Percentiles rank a stretch among this genome's conserved stretches.
Evolutionary conservation across 1,284 basidiomycete species (phyloP).

Genomic region (Lentinula novae-zelandiae): DNA sequence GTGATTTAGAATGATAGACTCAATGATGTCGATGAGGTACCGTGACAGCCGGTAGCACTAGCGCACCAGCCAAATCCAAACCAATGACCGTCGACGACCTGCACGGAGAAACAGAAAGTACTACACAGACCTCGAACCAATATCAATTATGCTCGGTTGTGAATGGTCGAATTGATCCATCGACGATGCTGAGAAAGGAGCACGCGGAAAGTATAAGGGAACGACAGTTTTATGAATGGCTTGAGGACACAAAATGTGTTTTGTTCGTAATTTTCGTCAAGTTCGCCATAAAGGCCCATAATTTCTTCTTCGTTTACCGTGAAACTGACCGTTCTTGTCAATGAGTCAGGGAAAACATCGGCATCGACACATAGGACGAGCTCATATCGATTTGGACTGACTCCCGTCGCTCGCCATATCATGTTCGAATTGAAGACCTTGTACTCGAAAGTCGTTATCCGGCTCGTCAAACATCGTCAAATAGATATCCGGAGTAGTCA

Average conservation of each 20-base stretch:
- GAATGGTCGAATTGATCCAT: constrained; percentile 99
- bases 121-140: constrained; percentile 94
- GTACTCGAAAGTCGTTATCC: constrained; percentile 99
- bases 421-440: constrained; percentile 90
- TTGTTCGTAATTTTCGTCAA: constrained; percentile 97
- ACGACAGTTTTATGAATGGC: constrained; percentile 98
- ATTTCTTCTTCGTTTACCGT: constrained; percentile 97
- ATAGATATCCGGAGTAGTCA: constrained; percentile 93
- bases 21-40: constrained; percentile 90
- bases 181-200: constrained; percentile 95
- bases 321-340: constrained; percentile 89
- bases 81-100: constrained; percentile 81
- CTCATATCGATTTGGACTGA: constrained; percentile 96
- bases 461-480: constrained; percentile 96
- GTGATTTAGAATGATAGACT: constrained; percentile 78
- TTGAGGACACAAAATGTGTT: constrained; percentile 96
- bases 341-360: constrained; percentile 93
- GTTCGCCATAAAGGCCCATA: constrained; percentile 97
- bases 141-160: constrained; percentile 93
- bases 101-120: constrained; percentile 97
- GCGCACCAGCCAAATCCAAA: constrained; percentile 95
- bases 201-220: constrained; percentile 89
- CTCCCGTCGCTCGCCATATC: constrained; percentile 90
- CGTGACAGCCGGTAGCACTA: constrained; percentile 95
- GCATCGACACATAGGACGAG: constrained; percentile 97